These are phyloP conservation scores for Tympanopsis confertula DNA, from an alignment of 2,329 filamentous ascomycete species.

Conservation along the genomic window DNA sequence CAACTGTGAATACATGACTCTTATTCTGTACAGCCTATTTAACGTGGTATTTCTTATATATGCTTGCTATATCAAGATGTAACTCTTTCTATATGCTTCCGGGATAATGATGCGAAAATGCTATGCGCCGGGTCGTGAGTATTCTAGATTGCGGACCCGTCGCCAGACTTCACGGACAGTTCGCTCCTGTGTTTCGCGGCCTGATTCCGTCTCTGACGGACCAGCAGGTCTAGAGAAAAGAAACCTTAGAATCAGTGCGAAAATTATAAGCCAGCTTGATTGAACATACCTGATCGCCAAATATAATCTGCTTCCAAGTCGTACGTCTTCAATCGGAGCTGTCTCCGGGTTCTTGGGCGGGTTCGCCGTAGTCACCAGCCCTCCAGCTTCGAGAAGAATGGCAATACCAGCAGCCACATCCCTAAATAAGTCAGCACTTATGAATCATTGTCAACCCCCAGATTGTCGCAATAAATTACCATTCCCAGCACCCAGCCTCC, in stretches of 20 bases:
- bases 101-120: not conserved
- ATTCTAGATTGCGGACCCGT: constrained; percentile 54
- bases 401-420: constrained; percentile 68
- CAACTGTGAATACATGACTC: no score
- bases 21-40: not conserved
- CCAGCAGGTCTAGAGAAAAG: constrained; percentile 43
- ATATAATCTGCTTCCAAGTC: constrained; percentile 58
- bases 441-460: constrained; percentile 1
- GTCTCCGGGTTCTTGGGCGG: constrained; percentile 46
- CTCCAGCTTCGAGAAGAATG: constrained; percentile 62
- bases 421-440: constrained; percentile 21
- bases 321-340: constrained; percentile 44
- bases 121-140: constrained; percentile 48
- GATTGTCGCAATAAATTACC: constrained; percentile 28
- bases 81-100: not conserved
- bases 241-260: constrained; percentile 4
- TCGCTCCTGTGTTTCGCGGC: constrained; percentile 55
- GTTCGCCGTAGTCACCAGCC: constrained; percentile 63
- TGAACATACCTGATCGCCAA: constrained; percentile 48
- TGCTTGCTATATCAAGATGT: not conserved
- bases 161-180: constrained; percentile 64
- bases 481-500: constrained; percentile 75
- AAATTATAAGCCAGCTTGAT: not conserved
- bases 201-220: constrained; percentile 46
- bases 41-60: not conserved